Evolutionary conservation across 2,329 filamentous ascomycete genomes (phyloP).

Genomic region (Nemania sp.): DNA sequence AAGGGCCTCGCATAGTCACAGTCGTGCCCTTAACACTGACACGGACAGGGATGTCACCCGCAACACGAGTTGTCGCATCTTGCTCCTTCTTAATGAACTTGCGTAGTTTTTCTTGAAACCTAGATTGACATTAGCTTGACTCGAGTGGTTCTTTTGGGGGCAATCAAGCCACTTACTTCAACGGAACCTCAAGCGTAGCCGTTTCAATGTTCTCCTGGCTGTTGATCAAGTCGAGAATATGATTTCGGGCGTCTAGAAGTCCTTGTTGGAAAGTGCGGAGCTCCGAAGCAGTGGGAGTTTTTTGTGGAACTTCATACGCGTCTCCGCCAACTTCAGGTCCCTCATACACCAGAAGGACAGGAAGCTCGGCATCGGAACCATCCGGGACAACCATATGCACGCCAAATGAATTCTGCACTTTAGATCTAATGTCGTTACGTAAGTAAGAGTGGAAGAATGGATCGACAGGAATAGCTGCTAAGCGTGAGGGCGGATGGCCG

Average conservation of each 20-base stretch:
- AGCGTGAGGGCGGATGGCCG: slow-evolving; percentile 72
- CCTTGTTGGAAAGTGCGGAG: slow-evolving; percentile 57
- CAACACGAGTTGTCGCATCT: slow-evolving; percentile 51
- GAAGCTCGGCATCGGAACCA: slow-evolving; percentile 58
- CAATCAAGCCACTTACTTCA: slow-evolving; percentile 51
- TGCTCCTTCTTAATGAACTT: slow-evolving; percentile 69
- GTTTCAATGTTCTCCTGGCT: slow-evolving; percentile 60
- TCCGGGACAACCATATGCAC: slow-evolving; percentile 76
- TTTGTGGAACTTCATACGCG: slow-evolving; percentile 58
- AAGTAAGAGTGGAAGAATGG: slow-evolving; percentile 79
- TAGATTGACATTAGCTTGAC: slow-evolving; percentile 39
- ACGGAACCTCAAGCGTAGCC: slow-evolving; percentile 59
- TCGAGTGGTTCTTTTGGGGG: neutral
- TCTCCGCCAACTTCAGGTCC: slow-evolving; percentile 55
- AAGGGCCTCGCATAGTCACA: slow-evolving; percentile 77
- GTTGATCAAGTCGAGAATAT: slow-evolving; percentile 60
- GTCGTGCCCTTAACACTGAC: slow-evolving; percentile 62
- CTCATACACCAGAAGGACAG: slow-evolving; percentile 76
- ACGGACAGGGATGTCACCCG: slow-evolving; percentile 62
- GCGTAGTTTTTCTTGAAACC: slow-evolving; percentile 64
- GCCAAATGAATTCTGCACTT: slow-evolving; percentile 68
- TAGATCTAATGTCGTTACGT: slow-evolving; percentile 63
- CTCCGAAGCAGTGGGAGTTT: slow-evolving; percentile 55
- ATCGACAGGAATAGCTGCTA: slow-evolving; percentile 69
- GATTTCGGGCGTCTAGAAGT: slow-evolving; percentile 58